Evolutionary conservation across 108 stramenopile species (phyloP), one percentile per base, ranked within the genome.

Genomic region (Stephanodiscus triporus): DNA sequence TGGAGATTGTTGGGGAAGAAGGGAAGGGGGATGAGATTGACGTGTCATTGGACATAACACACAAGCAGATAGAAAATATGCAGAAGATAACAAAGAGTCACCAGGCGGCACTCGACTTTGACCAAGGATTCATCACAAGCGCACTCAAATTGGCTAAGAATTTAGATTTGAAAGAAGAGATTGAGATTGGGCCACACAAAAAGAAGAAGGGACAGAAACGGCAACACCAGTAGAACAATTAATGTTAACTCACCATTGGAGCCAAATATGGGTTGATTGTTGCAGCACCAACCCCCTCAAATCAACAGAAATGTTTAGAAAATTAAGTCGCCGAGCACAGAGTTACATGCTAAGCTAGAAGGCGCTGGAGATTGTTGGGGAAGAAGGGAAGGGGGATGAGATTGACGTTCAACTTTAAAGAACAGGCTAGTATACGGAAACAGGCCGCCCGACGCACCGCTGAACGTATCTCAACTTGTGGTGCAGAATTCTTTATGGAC

Each of bases 31-130:
- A 66, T 34, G 65, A 49, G 22, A 5, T 24, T 53, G 51, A 53
- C 19, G 8, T 24, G 4, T 53, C 51, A 53, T 16, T 48, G 23
- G 43, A 43, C 20, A 66, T 72, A 19, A 43, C 71, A 30, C 48
- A 62, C 17, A 24, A 40, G 4, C 23, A 63, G 34, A 72, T 72
- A 45, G 61, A 72, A 34, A 30, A 50, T 19, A 63, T 72, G 71
- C 62, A 72, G 29, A 27, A 29, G 24, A 17, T 51, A 10, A 20
- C 61, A 22, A 70, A 70, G 30, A 24, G 19, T 58, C 70, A 70
- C 70, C 56, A 58, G 16, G 38, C 59, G 8, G 71, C 71, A n/a
- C 17, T 72, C 20, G 71, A 72, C 30, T 72, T 72, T 53, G 71
- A 72, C 30, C 20, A 9, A 9, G 17, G 38, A 5, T 72, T 63